Evolutionary conservation across 805 yeast species (phyloP), one percentile per base, ranked within the genome.

Genomic region (Wickerhamiella bombiphila): DNA sequence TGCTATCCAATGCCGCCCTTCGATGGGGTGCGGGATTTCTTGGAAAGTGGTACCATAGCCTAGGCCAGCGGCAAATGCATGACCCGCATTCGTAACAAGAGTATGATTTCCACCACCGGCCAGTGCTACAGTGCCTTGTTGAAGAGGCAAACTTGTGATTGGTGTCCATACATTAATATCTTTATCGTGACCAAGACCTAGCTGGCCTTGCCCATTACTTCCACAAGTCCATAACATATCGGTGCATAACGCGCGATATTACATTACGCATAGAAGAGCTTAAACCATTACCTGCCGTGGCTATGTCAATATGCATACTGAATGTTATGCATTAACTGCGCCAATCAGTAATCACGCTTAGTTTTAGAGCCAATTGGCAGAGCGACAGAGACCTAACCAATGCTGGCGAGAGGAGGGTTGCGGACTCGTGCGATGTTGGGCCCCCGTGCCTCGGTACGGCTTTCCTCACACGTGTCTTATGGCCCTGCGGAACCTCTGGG

Each of bases 31-130:
- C n/a, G n/a, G n/a, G 13, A 24, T 24, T 24, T 24, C 11, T 9
- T 9, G 9, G 26, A 24, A 24, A 9, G 9, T 9, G 26, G 9
- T 13, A 9, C 26, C 26, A 13, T 9, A 24, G 9, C 26, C 26
- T 13, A 24, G 71, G 1, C 96, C 96, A 35, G 71, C 47, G 0
- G 69, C 69, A 44, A 56, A 74, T 1, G 76, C 54, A 0, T 57
- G 53, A 1, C 88, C 88, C 34, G 65, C 57, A 1, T 56, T 60
- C 9, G 69, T 53, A 5, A 83, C 53, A 14, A 81, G 48, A 0
- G 93, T 76, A 53, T 88, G 96, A 48, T 86, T 86, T 0, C 97
- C 96, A 3, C 95, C 96, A 9, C 26, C 26, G 7, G 38, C 36
- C 14, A 47, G 20, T 2, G 19, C 36, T 22, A 53, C 48, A 15